These are phyloP conservation scores for Spencermartinsiella ligniputridi DNA, from an alignment of 1,139 yeast genomes.

Conservation along the genomic window DNA sequence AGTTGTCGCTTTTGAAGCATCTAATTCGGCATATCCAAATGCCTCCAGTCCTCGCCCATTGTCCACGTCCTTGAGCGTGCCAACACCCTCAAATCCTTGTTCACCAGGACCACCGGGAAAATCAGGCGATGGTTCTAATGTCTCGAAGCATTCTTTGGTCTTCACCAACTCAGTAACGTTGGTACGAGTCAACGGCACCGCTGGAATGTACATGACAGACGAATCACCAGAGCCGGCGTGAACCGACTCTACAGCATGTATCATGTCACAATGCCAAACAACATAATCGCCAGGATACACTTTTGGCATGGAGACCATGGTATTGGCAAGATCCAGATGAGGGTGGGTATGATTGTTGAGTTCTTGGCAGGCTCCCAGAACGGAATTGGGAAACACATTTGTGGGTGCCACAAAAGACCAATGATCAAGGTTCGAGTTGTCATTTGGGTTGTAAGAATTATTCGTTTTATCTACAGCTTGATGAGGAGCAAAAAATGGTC, in stretches of 20 bases:
- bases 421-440: slow-evolving; percentile 15
- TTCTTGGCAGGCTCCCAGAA: not conserved
- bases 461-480: slow-evolving; percentile 17
- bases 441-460: not conserved
- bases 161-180: slow-evolving; percentile 10
- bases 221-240: slow-evolving; percentile 41
- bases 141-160: not conserved
- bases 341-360: slow-evolving; percentile 21
- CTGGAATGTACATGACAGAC: slow-evolving; percentile 39
- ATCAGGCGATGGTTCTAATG: not conserved
- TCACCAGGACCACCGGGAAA: not conserved
- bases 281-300: slow-evolving; percentile 39
- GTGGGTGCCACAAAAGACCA: slow-evolving; percentile 4
- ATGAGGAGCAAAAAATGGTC: slow-evolving; percentile 40
- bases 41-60: slow-evolving; percentile 1
- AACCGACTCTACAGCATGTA: slow-evolving; percentile 45
- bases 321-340: slow-evolving; percentile 23
- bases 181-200: slow-evolving; percentile 32
- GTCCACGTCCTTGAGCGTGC: not conserved
- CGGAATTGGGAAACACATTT: slow-evolving; percentile 1
- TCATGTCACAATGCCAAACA: slow-evolving; percentile 48
- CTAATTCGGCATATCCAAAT: slow-evolving; percentile 10
- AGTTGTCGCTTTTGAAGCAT: slow-evolving; percentile 9
- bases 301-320: slow-evolving; percentile 26
- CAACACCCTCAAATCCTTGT: not conserved